Evolutionary conservation across 1,139 yeast genomes (phyloP).

Genomic region (Protomyces inouyei): DNA sequence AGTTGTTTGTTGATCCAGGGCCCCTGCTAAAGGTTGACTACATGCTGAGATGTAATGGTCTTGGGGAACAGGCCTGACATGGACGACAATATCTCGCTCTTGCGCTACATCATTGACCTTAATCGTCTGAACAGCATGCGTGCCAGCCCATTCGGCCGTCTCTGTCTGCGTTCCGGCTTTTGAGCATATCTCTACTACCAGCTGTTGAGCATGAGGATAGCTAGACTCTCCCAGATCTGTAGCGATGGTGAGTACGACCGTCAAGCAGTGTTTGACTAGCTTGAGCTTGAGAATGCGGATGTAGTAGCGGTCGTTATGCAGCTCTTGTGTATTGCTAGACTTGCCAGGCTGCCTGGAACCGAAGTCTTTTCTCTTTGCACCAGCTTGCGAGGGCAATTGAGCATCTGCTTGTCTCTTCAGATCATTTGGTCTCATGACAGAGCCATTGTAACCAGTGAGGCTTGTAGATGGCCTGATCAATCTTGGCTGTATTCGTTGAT

Average conservation of each 20-base stretch:
- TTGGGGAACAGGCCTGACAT: background rate
- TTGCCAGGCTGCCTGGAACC: too few species aligned
- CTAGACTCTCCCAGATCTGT: slow-evolving; percentile 18
- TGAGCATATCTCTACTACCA: background rate
- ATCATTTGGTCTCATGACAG: too few species aligned
- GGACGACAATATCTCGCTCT: background rate
- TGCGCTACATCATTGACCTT: background rate
- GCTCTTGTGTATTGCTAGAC: too few species aligned
- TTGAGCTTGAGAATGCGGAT: background rate
- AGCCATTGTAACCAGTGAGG: too few species aligned
- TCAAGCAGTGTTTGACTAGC: background rate
- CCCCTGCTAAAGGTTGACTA: background rate
- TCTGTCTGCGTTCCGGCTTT: background rate
- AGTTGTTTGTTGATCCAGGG: background rate
- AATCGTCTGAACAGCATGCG: slow-evolving; percentile 1
- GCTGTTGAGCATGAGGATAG: background rate
- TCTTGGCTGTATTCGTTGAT: too few species aligned
- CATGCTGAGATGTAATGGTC: background rate
- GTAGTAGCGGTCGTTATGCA: background rate
- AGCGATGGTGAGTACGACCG: background rate
- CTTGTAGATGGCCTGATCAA: too few species aligned
- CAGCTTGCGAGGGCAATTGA: too few species aligned
- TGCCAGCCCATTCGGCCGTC: background rate
- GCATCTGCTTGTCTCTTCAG: too few species aligned
- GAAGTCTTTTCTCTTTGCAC: too few species aligned